Evolutionary conservation across 2,329 filamentous ascomycete species (phyloP), one percentile per base, ranked within the genome.

Genomic region (Zymoseptoria brevis): DNA sequence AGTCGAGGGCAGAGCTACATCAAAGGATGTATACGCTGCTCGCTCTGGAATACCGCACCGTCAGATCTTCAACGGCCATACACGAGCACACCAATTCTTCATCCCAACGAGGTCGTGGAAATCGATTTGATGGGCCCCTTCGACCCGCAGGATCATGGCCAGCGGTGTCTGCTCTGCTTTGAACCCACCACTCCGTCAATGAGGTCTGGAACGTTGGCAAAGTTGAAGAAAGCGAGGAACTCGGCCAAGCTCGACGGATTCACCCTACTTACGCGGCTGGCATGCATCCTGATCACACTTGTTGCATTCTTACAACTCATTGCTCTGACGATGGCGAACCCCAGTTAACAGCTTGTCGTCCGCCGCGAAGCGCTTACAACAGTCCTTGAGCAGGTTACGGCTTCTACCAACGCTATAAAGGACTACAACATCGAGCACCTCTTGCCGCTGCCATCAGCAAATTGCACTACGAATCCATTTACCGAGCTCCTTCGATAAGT

Each of bases 401-500:
- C 62, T 22, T 52, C 59, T 6, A 57, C 61, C 7, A 64, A 68
- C 11, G 45, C 50, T 8, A 59, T 63, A 5, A 65, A 62, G 41
- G 56, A 45, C 11, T 57, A 68, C 56, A 67, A 71, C 57, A 29
- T 70, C 21, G 61, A 64, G 24, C 65, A 70, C 41, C 59, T 72
- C 21, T 59, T 71, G n/a, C 68, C 69, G 8, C 19, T 51, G 2
- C 60, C 59, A 4, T 49, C 58, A 49, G 48, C 22, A 8, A 60
- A 57, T 56, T 59, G 55, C 19, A 50, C 35, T 9, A 56, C 51
- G 6, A 55, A 59, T 16, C 29, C 19, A 16, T 53, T 54, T 21
- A 19, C 53, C 50, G 53, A 55, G 48, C 51, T 51, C 26, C 35
- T 19, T 29, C 45, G 8, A n/a, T 53, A 4, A 11, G 21, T 11